Evolutionary conservation across 2,329 filamentous ascomycete genomes (phyloP), one percentile per base, ranked within the genome.

Genomic region (Xylaria sp.): DNA sequence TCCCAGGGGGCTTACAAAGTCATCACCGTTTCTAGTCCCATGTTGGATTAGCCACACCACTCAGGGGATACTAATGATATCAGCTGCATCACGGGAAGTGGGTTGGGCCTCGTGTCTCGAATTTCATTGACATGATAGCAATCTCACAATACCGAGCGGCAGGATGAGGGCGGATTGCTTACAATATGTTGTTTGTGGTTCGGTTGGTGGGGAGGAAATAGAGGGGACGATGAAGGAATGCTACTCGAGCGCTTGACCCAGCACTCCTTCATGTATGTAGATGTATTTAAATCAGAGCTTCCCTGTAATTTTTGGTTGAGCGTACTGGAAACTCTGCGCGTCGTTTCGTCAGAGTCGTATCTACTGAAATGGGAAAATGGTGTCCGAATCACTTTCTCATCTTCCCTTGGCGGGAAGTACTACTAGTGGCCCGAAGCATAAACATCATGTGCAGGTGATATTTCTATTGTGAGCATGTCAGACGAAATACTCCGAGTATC

Each of bases 11-110:
- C 25, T 20, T 13, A 12, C 20, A 18, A 8, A 18, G 15, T 51
- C 10, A 12, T 4, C 23, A 49, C 46, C 9, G 41, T 41, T 41
- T 64, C 25, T 13, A 13, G 15, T 49, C 8, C 7, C n/a, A 23
- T 3, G 15, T 18, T 51, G 8, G 12, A 23, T 48, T n/a, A 49
- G 18, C 51, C 28, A 46, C 36, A 18, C 61, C 10, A 23, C 25
- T 8, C 12, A 20, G 39, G 57, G 2, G 8, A 28, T 56, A 15
- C 6, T 54, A 12, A 12, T 31, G 39, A 15, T 8, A 15, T 23
- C 43, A n/a, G 55, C 48, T 54, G 48, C 48, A 52, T 52, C 13
- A 18, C n/a, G 31, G 58, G 43, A 51, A 52, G 31, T 46, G 55
- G 33, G 25, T 18, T 23, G 25, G 55, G 18, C 20, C 20, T 57